Base-by-base conservation (phyloP, 1,139 yeast genomes). In the Hansenula lynferdii region DNA sequence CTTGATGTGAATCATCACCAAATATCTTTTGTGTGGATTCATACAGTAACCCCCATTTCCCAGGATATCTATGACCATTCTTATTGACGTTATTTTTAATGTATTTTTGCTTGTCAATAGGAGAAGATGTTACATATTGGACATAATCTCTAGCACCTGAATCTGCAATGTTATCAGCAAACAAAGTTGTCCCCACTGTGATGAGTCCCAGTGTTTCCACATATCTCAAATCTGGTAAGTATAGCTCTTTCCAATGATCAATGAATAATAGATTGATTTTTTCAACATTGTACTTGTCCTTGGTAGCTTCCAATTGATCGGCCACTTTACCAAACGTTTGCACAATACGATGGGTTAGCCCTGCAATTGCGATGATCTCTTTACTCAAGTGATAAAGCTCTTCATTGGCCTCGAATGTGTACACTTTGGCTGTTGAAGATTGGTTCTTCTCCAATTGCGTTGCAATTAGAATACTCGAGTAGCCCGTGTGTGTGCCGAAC, bases 11-110 rank as follows among this genome's bases (percentile, higher is more conserved):
- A n/a, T n/a, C n/a, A n/a, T n/a, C n/a, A n/a, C n/a, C n/a, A n/a
- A n/a, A n/a, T n/a, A n/a, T n/a, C n/a, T n/a, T n/a, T n/a, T n/a
- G n/a, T n/a, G n/a, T 40, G 0, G 70, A 55, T 5, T 67, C 64
- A 46, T 72, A 72, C 20, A 66, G 34, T n/a, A 69, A 49, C 36
- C 70, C 66, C 76, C 75, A 70, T 36, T 67, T 57, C 0, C 77
- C 77, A 1, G 51, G 40, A 43, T 48, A 67, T 26, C 51, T 42
- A 9, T 42, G 41, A 7, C 70, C 71, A 35, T 57, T 60, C 6
- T 50, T 42, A 39, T 68, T 69, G 6, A 41, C 47, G 11, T 44
- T 48, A 2, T 38, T 38, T 5, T 42, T 38, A 40, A 66, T 68
- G 47, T 53, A 60, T 10, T 49, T 50, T 31, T 60, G 53, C 45